A percentile compares a stretch with the other conserved stretches of the same genome.
phyloP scores from a whole-genome alignment of 768 basidiomycete genomes.

The Suillus sp. region DNA sequence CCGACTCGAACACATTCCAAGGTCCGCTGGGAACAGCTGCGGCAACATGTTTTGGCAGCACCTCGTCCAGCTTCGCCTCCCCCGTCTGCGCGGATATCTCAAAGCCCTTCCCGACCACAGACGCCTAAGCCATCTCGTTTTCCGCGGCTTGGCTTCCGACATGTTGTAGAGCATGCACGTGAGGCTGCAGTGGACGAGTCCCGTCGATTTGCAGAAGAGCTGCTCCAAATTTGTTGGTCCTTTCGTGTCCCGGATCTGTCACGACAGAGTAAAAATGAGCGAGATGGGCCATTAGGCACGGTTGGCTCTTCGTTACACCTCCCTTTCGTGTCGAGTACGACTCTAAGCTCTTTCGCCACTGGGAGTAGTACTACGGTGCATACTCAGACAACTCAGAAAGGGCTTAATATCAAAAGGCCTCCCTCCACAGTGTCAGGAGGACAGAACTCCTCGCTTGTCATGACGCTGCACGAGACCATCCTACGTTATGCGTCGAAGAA shows the following conservation, averaged over 20 bases:
- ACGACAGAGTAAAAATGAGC: conserved; percentile 27
- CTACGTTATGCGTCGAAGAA: conserved; percentile 41
- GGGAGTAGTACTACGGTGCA: conserved; percentile 25
- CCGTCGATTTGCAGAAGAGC: conserved; percentile 54
- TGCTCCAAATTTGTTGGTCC: conserved; percentile 56
- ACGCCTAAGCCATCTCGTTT: conserved; percentile 55
- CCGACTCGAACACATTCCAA: conserved; percentile 35
- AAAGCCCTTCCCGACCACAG: conserved; percentile 26
- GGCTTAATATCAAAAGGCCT: conserved; percentile 44
- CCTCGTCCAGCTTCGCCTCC: conserved; percentile 27
- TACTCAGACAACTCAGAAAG: conserved; percentile 28
- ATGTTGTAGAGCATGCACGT: conserved; percentile 65
- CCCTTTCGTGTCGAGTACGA: conserved; percentile 45
- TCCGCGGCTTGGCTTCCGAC: conserved; percentile 54
- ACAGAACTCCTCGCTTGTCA: conserved; percentile 41
- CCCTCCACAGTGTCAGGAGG: conserved; percentile 42
- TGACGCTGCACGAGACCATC: conserved; percentile 47
- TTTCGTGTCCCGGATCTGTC: conserved; percentile 47
- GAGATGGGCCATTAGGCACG: conserved; percentile 30
- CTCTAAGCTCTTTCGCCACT: conserved; percentile 22
- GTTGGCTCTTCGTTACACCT: conserved; percentile 42
- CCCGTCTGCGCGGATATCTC: conserved; percentile 6
- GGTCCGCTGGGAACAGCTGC: conserved; percentile 53
- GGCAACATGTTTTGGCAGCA: conserved; percentile 53
- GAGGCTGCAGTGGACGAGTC: conserved; percentile 52